phyloP scores from a whole-genome alignment of 129 eudicot species.

The Solidago caesia region DNA sequence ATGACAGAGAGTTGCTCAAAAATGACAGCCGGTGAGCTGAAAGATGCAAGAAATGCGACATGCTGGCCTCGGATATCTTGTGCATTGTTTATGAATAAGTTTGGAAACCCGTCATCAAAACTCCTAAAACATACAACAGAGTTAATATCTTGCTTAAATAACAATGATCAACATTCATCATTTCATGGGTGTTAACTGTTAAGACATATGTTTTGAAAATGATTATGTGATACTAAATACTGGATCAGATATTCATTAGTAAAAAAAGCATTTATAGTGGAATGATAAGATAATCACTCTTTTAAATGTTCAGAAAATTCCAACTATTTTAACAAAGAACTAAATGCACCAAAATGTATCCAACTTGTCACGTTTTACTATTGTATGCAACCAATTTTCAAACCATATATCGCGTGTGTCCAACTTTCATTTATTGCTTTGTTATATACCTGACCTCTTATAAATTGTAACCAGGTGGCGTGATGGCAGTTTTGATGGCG shows the following conservation, averaged over 20 bases:
- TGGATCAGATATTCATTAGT: neutral
- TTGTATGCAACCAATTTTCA: no score
- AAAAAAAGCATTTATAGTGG: neutral
- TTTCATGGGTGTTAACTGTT: neutral
- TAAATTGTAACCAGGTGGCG: no score
- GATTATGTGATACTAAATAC: neutral
- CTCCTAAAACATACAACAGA: slow-evolving; percentile 50
- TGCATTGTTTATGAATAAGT: slow-evolving; percentile 92
- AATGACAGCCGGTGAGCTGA: slow-evolving; percentile 87
- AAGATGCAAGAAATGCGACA: slow-evolving; percentile 89
- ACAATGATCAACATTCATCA: neutral
- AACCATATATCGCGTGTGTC: no score
- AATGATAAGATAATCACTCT: neutral
- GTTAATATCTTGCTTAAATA: slow-evolving; percentile 2
- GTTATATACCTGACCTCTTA: no score
- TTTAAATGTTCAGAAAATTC: neutral
- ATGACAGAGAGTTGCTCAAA: slow-evolving; percentile 95
- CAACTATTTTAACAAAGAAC: neutral
- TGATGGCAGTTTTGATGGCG: no score
- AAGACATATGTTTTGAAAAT: neutral
- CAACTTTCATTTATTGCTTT: no score
- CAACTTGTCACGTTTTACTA: no score
- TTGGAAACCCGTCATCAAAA: slow-evolving; percentile 94
- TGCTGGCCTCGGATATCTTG: slow-evolving; percentile 94
- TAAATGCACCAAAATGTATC: no score